Conservation (phyloP, 2,329 filamentous ascomycete species). For the Fusarium austroafricanum region DNA sequence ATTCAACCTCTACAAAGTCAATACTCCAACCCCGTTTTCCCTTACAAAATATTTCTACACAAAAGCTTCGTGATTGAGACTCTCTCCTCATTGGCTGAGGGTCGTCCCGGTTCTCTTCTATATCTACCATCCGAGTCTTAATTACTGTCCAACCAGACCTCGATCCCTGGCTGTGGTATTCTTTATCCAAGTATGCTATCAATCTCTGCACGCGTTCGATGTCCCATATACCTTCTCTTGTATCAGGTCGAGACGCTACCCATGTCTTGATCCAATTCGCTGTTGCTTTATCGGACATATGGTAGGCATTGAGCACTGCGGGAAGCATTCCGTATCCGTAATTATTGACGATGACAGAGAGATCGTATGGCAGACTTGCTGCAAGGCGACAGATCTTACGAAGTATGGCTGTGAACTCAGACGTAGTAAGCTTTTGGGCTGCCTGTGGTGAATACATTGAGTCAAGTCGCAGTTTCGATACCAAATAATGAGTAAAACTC, state of each 20-base stretch:
- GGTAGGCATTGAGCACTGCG: constrained; percentile 32
- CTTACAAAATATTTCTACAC: constrained; percentile 33
- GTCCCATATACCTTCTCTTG: constrained; percentile 37
- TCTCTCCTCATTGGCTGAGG: not conserved
- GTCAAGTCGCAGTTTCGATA: constrained; percentile 26
- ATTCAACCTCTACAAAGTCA: constrained; percentile 38
- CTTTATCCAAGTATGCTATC: constrained; percentile 24
- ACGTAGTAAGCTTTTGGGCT: not conserved
- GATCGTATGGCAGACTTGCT: constrained; percentile 6
- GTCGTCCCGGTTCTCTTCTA: constrained; percentile 1
- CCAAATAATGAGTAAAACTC: constrained; percentile 28
- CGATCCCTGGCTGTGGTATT: constrained; percentile 19
- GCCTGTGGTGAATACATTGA: constrained; percentile 20
- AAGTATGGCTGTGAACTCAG: not conserved
- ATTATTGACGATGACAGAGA: constrained; percentile 26
- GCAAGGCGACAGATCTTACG: constrained; percentile 28
- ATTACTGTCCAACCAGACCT: constrained; percentile 24
- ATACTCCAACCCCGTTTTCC: constrained; percentile 32
- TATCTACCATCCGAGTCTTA: constrained; percentile 29
- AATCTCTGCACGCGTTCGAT: constrained; percentile 24
- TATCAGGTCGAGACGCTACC: constrained; percentile 14
- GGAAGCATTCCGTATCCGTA: constrained; percentile 36
- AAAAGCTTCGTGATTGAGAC: constrained; percentile 8
- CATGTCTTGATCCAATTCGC: constrained; percentile 26
- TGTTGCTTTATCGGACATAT: constrained; percentile 14